Conservation (phyloP, 2,329 filamentous ascomycete genomes). For the Corynespora cassiicola region DNA sequence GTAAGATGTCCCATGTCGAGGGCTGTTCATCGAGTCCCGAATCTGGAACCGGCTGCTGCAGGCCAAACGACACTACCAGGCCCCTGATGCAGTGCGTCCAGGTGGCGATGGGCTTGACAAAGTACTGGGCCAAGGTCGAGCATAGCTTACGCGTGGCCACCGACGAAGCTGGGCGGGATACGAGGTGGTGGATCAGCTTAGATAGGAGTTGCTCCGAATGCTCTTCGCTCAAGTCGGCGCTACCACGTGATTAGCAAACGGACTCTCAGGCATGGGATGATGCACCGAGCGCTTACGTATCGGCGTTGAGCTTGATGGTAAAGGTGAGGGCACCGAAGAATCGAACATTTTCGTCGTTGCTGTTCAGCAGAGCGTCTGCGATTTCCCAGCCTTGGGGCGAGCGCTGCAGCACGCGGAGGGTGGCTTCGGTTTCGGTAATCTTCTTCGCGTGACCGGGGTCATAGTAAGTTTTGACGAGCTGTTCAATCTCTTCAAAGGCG, state of each 20-base stretch:
- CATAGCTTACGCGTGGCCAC: conserved; percentile 77
- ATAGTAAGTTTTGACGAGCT: conserved; percentile 60
- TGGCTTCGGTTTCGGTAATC: conserved; percentile 68
- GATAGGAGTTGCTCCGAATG: conserved; percentile 42
- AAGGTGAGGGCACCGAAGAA: conserved; percentile 95
- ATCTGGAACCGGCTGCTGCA: conserved; percentile 55
- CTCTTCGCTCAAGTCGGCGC: conserved; percentile 37
- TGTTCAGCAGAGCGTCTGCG: conserved; percentile 75
- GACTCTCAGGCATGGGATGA: neutral
- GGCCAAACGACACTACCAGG: conserved; percentile 65
- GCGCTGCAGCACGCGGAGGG: conserved; percentile 79
- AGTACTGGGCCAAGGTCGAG: conserved; percentile 78
- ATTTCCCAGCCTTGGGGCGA: conserved; percentile 85
- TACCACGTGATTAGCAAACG: conserved; percentile 16
- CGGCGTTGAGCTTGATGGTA: conserved; percentile 93
- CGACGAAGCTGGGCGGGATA: conserved; percentile 50
- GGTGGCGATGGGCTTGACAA: conserved; percentile 70
- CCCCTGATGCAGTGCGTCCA: conserved; percentile 73
- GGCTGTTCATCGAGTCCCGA: conserved; percentile 54
- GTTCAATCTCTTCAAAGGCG: conserved; percentile 42
- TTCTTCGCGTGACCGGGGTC: conserved; percentile 53
- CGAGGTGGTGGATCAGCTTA: conserved; percentile 44
- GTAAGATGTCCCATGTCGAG: conserved; percentile 53
- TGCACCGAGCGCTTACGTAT: conserved; percentile 65
- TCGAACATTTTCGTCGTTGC: conserved; percentile 75